Evolutionary conservation across 2,329 filamentous ascomycete genomes (phyloP), one percentile per base, ranked within the genome.

Genomic region (Dryadomyces sulphureus): DNA sequence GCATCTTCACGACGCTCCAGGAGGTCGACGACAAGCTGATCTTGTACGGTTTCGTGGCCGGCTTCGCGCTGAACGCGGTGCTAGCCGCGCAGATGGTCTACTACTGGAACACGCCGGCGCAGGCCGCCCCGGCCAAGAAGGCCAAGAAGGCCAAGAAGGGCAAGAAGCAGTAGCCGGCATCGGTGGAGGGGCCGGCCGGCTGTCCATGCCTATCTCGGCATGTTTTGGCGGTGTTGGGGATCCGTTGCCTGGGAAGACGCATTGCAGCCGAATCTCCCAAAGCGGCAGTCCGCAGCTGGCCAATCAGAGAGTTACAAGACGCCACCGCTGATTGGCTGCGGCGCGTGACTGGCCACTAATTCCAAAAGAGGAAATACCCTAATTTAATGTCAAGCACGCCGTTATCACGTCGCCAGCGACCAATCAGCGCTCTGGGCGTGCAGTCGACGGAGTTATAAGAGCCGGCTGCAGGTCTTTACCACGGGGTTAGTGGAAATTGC

Each of bases 21-120:
- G 92, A 98, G 69, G 92, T 98, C 49, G 84, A 94, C 62, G 92
- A 98, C 65, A 89, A 89, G 65, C 73, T 96, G 49, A 96, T 98
- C 57, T 75, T 98, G 22, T 96, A 94, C 66, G 84, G 89, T 43
- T 96, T 94, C 70, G 67, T 96, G 46, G 86, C 88, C 7, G 92
- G 88, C 24, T 95, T 95, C 61, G 66, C 71, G n/a, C 76, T 98
- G 55, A 98, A 98, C 64, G 71, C 80, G 48, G 74, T 98, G 47
- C 72, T 98, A 48, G 89, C 89, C 14, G 65, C 73, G 35, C 92
- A 98, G 69, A 92, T 98, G 83, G 60, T 94, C 24, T 94, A 89
- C 66, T 96, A 96, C 71, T 98, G 92, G 92, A 94, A 95, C 58
- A 68, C 72, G 38, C 48, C 50, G 38, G 24, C 48, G 2, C 14